Conservation (phyloP, 1,284 basidiomycete species). For the Uromyces viciae-fabae region DNA sequence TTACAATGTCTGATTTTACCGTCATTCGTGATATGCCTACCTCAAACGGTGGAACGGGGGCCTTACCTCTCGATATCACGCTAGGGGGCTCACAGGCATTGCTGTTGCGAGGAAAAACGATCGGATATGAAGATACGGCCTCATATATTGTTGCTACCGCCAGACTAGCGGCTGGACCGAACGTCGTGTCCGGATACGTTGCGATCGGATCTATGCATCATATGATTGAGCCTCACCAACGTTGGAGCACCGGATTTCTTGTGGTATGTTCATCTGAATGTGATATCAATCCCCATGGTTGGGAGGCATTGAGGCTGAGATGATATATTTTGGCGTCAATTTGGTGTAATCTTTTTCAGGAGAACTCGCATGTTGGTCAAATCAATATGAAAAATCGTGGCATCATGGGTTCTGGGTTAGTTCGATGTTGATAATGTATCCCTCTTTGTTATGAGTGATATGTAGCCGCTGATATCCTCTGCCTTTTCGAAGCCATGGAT, state of each 20-base stretch:
- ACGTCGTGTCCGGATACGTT: conserved; percentile 37
- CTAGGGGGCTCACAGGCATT: conserved; percentile 37
- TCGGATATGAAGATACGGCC: conserved; percentile 37
- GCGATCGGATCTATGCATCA: conserved; percentile 30
- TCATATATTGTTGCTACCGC: conserved; percentile 42
- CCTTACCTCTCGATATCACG: conserved; percentile 40
- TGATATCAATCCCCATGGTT: neutral
- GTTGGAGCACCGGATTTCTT: conserved; percentile 43
- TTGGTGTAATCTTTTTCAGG: neutral
- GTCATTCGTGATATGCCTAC: conserved; percentile 25
- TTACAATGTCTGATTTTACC: conserved; percentile 35
- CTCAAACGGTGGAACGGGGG: conserved; percentile 39
- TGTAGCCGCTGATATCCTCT: neutral
- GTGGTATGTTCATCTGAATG: conserved; percentile 17
- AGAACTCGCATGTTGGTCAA: conserved; percentile 32
- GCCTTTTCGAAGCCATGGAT: conserved; percentile 28
- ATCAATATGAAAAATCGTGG: conserved; percentile 44
- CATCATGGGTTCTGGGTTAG: conserved; percentile 41
- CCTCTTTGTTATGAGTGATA: neutral
- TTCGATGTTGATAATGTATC: neutral
- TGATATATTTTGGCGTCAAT: neutral
- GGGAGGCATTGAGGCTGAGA: neutral
- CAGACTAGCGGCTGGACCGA: conserved; percentile 32
- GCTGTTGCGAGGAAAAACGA: conserved; percentile 28
- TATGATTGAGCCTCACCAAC: conserved; percentile 40